Evolutionary conservation across 163 green algal genomes (phyloP).

Genomic region (Chloromonas sp.): DNA sequence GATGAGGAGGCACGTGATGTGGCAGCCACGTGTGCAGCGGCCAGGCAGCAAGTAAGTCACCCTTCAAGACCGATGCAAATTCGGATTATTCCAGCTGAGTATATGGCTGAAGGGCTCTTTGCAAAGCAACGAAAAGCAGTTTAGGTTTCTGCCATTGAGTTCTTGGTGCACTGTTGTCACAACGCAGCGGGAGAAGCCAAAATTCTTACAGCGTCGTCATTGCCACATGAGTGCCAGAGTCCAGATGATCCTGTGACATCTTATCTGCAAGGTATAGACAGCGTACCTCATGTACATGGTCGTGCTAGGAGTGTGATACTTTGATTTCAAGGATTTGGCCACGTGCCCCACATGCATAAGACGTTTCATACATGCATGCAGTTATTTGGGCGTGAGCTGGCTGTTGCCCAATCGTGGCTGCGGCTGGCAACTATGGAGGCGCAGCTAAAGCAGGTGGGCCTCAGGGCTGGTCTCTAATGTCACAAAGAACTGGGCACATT

Average conservation of each 20-base stretch:
- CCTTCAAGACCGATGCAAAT: neutral
- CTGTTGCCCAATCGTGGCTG: slow-evolving; percentile 12
- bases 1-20: neutral
- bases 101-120: neutral
- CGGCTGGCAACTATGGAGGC: slow-evolving; percentile 15
- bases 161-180: no score
- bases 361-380: neutral
- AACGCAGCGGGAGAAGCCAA: neutral
- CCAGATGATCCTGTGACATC: no score
- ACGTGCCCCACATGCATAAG: neutral
- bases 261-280: no score
- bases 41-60: neutral
- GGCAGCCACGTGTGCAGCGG: neutral
- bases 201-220: neutral
- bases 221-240: neutral
- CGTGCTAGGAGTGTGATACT: no score
- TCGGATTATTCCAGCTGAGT: neutral
- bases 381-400: slow-evolving; percentile 14
- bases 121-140: neutral
- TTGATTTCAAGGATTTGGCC: no score
- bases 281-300: no score
- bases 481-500: neutral
- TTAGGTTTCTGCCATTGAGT: no score
- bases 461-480: neutral
- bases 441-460: neutral